Evolutionary conservation across 2,329 filamentous ascomycete species (phyloP).

Genomic region (Huntiella decipiens): DNA sequence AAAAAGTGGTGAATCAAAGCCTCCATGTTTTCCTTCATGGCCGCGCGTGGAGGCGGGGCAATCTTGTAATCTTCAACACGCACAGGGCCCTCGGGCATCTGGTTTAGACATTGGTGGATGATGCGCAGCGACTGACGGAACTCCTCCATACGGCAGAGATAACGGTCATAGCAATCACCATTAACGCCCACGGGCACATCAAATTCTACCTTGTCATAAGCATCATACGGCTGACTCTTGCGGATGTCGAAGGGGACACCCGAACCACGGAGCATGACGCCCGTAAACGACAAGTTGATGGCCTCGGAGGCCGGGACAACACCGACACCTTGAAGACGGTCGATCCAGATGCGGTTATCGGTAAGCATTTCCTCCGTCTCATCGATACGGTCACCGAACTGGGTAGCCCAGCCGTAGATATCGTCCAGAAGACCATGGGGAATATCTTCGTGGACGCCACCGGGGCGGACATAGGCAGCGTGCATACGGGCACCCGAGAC

Average conservation of each 20-base stretch:
- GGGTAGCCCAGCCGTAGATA: constrained; percentile 98
- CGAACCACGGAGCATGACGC: constrained; percentile 94
- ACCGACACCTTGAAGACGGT: constrained; percentile 76
- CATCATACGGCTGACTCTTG: constrained; percentile 93
- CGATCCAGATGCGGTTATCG: constrained; percentile 98
- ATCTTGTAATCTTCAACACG: constrained; percentile 99
- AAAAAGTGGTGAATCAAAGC: constrained; percentile 98
- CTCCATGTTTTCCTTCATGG: constrained; percentile 99
- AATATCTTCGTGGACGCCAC: constrained; percentile 90
- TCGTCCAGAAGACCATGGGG: constrained; percentile 88
- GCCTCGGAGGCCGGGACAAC: constrained; percentile 83
- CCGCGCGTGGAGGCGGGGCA: constrained; percentile 78
- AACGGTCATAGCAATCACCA: constrained; percentile 97
- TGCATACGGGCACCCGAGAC: constrained; percentile 95
- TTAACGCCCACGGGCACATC: constrained; percentile 93
- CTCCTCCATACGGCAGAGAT: constrained; percentile 98
- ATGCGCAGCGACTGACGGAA: constrained; percentile 96
- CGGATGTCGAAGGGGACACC: constrained; percentile 92
- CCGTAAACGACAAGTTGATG: constrained; percentile 91
- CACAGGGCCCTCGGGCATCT: constrained; percentile 90
- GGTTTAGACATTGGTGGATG: constrained; percentile 96
- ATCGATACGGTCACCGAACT: constrained; percentile 95
- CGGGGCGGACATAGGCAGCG: constrained; percentile 88
- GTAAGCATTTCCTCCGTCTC: constrained; percentile 97
- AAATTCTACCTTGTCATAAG: constrained; percentile 94